A percentile compares a stretch with the other conserved stretches of the same genome.
Evolutionary conservation across 345 rosid species (phyloP).

Genomic region (Alliaria petiolata): DNA sequence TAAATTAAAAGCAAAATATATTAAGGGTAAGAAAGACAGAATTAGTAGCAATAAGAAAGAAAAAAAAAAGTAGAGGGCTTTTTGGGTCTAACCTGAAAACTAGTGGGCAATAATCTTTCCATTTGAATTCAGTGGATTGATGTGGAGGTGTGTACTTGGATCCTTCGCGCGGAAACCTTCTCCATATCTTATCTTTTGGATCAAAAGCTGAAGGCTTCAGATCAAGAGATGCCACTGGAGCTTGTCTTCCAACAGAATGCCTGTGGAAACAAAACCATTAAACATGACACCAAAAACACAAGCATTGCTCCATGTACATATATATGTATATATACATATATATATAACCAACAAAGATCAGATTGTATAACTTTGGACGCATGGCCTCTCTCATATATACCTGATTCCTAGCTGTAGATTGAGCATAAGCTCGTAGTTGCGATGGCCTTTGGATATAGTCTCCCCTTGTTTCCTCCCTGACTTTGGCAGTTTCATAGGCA

Average conservation of each 20-base stretch:
- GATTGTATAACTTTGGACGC: background rate
- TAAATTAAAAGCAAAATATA: slow-evolving; percentile 7
- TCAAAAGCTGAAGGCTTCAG: slow-evolving; percentile 89
- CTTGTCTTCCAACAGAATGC: slow-evolving; percentile 87
- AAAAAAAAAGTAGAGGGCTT: background rate
- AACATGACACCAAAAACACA: background rate
- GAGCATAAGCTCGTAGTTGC: slow-evolving; percentile 93
- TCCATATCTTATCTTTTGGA: slow-evolving; percentile 92
- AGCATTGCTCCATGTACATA: background rate
- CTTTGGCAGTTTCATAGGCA: slow-evolving; percentile 64
- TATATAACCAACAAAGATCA: background rate
- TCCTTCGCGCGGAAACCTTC: slow-evolving; percentile 90
- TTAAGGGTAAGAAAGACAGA: background rate
- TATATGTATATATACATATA: background rate
- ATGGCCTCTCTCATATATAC: slow-evolving; percentile 19
- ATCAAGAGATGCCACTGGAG: slow-evolving; percentile 68
- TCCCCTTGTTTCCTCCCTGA: slow-evolving; percentile 76
- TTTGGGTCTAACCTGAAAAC: slow-evolving; percentile 68
- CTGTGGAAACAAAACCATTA: slow-evolving; percentile 33
- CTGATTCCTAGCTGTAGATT: slow-evolving; percentile 77
- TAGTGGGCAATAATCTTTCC: slow-evolving; percentile 98
- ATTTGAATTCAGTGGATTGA: slow-evolving; percentile 73
- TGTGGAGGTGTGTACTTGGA: slow-evolving; percentile 91
- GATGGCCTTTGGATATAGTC: slow-evolving; percentile 83
- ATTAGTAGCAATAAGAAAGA: background rate